Conservation (phyloP, 2,329 filamentous ascomycete genomes). For the Macrophomina tecta region DNA sequence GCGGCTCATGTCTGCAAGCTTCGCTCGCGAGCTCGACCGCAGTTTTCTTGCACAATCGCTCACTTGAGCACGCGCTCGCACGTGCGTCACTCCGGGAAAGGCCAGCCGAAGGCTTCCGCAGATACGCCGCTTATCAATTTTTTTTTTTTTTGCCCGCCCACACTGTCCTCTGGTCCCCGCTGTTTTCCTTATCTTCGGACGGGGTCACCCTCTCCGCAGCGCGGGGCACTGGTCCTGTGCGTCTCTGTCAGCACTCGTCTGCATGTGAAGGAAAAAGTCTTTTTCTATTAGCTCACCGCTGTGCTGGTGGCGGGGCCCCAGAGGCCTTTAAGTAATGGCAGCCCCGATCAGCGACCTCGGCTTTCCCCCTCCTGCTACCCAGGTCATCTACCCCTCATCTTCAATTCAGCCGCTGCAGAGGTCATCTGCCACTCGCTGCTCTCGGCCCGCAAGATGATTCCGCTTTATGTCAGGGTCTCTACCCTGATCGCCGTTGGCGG, state of each 20-base stretch:
- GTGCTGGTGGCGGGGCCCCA: neutral
- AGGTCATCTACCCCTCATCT: neutral
- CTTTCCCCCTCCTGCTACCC: neutral
- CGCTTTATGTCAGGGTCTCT: constrained; percentile 33
- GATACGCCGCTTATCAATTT: constrained; percentile 12
- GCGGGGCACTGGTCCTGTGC: neutral
- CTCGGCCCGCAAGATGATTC: constrained; percentile 4
- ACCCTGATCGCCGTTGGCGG: constrained; percentile 35
- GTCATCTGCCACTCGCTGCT: neutral
- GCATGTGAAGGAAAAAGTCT: constrained; percentile 2
- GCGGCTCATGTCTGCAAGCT: neutral
- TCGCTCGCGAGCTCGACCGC: neutral
- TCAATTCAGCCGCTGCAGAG: neutral
- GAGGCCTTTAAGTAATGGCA: constrained; percentile 2
- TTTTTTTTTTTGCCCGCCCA: neutral
- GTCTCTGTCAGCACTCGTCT: neutral
- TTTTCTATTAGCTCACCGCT: constrained; percentile 1
- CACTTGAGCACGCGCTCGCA: neutral
- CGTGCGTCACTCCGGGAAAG: neutral
- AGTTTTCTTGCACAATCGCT: neutral
- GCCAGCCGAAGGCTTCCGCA: constrained; percentile 5
- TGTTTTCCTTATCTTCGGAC: constrained; percentile 15
- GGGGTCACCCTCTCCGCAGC: constrained; percentile 6
- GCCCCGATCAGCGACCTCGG: neutral
- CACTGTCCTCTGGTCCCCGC: neutral